These are phyloP conservation scores for Baorangia bicolor DNA, from an alignment of 768 basidiomycete species.

Conservation along the genomic window DNA sequence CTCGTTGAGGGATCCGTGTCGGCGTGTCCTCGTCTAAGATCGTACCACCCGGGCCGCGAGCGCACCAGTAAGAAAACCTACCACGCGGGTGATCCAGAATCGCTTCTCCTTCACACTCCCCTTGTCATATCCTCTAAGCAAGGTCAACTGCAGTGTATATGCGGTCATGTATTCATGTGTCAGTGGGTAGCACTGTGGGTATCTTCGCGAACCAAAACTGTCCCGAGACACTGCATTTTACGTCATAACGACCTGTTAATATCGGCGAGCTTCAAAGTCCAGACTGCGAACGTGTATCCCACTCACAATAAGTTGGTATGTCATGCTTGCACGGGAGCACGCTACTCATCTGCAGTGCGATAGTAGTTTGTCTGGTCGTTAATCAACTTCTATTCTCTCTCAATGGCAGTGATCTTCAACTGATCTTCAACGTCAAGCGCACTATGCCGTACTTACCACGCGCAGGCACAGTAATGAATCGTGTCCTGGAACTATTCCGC, in stretches of 20 bases:
- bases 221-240: conserved; percentile 14
- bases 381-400: conserved; percentile 27
- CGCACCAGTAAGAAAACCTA: neutral
- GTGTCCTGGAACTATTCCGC: neutral
- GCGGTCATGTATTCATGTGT: conserved; percentile 3
- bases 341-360: conserved; percentile 1
- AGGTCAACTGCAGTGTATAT: neutral
- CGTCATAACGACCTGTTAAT: conserved; percentile 12
- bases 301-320: neutral
- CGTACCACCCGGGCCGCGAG: neutral
- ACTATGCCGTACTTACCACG: conserved; percentile 17
- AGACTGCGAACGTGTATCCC: neutral
- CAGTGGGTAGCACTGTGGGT: conserved; percentile 1
- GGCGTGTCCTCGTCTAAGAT: neutral
- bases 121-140: neutral
- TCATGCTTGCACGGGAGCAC: neutral
- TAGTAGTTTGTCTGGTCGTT: conserved; percentile 11
- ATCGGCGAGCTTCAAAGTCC: conserved; percentile 1
- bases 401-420: conserved; percentile 30
- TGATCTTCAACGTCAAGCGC: conserved; percentile 22
- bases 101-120: conserved; percentile 3
- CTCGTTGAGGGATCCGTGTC: neutral
- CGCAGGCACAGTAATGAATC: conserved; percentile 5
- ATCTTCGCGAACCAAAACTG: conserved; percentile 1
- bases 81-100: neutral